Conservation (phyloP, 2,329 filamentous ascomycete species). For the Lasiodiplodia sp. region DNA sequence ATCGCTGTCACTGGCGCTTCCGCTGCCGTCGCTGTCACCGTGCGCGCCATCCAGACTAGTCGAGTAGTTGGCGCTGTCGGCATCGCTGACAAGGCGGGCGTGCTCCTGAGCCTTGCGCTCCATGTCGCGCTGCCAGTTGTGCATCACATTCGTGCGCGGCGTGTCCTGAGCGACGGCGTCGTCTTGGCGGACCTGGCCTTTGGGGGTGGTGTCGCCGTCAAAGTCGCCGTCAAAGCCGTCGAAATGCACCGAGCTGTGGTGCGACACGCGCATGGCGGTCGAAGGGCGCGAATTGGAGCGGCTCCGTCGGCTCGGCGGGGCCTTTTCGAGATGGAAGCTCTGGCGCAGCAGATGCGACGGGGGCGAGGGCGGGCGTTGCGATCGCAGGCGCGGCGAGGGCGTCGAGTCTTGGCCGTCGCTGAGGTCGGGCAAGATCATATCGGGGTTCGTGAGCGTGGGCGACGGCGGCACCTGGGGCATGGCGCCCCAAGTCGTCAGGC, state of each 20-base stretch:
- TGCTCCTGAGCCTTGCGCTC: conserved; percentile 14
- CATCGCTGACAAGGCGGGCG: not conserved
- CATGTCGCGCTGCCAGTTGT: conserved; percentile 27
- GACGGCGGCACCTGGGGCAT: conserved; percentile 61
- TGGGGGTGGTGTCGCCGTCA: conserved; percentile 27
- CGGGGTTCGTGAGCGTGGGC: conserved; percentile 89
- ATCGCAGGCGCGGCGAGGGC: conserved; percentile 61
- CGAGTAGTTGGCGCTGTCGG: conserved; percentile 3
- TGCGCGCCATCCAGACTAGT: conserved; percentile 14
- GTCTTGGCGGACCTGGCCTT: conserved; percentile 9
- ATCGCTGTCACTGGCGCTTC: conserved; percentile 41
- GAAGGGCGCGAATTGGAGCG: conserved; percentile 12
- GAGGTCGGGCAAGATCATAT: conserved; percentile 84
- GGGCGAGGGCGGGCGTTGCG: conserved; percentile 54
- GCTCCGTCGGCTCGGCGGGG: conserved; percentile 41
- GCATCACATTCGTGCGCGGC: conserved; percentile 27
- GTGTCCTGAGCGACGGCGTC: conserved; percentile 2
- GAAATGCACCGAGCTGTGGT: not conserved
- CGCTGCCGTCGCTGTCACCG: conserved; percentile 21
- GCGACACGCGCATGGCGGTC: not conserved
- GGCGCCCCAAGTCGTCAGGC: conserved; percentile 26
- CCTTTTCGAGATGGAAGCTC: conserved; percentile 39
- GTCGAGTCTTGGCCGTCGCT: conserved; percentile 37
- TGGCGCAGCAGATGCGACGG: conserved; percentile 40
- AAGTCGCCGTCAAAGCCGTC: conserved; percentile 25